These are phyloP conservation scores for Candida hispaniensis DNA, from an alignment of 805 yeast species.

Conservation along the genomic window DNA sequence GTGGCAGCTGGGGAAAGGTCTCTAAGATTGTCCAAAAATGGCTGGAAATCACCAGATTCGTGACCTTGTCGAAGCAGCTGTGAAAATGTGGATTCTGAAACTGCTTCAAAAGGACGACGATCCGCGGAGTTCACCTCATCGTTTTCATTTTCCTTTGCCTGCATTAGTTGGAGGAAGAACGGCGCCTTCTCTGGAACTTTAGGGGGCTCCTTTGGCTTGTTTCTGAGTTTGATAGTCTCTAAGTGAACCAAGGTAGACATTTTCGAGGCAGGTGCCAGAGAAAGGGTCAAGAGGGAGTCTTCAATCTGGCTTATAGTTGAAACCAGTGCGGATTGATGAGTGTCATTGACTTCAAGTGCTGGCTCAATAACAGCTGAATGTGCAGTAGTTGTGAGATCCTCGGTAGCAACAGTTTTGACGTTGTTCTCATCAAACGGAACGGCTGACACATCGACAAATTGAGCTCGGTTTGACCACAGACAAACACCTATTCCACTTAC, in stretches of 20 bases:
- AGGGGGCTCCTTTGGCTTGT: conserved; percentile 82
- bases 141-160: no score
- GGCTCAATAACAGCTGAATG: conserved; percentile 32
- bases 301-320: conserved; percentile 48
- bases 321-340: conserved; percentile 28
- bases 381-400: conserved; percentile 6
- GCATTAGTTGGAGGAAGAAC: conserved; percentile 65
- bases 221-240: conserved; percentile 75
- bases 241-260: conserved; percentile 68
- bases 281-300: conserved; percentile 55
- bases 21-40: conserved; percentile 46
- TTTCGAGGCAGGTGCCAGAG: conserved; percentile 65
- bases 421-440: conserved; percentile 63
- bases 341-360: conserved; percentile 43
- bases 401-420: conserved; percentile 36
- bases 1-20: conserved; percentile 61
- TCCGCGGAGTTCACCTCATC: conserved; percentile 46
- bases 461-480: conserved; percentile 86
- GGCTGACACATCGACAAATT: conserved; percentile 62
- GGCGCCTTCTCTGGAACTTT: conserved; percentile 72
- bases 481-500: conserved; percentile 82
- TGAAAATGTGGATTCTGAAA: conserved; percentile 69
- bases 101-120: conserved; percentile 25
- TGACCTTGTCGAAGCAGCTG: conserved; percentile 46
- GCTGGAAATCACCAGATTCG: conserved; percentile 32